phyloP scores from a whole-genome alignment of 2,329 filamentous ascomycete genomes.

The Epichloe festucae region DNA sequence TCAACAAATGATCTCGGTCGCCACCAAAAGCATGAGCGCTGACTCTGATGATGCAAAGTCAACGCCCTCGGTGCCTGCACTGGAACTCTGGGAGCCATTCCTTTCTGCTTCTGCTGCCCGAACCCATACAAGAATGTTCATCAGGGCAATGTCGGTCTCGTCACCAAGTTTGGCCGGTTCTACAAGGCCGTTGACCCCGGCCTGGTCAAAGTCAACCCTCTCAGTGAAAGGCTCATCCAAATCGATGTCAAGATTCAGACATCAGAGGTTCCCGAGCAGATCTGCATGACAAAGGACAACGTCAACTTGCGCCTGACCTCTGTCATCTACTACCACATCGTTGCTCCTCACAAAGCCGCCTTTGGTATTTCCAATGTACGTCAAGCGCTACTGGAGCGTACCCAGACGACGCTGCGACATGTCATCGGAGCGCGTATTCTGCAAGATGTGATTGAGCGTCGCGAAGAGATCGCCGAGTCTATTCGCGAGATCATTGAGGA shows the following conservation, averaged over 20 bases:
- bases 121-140: slow-evolving; percentile 90
- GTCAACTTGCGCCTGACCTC: slow-evolving; percentile 87
- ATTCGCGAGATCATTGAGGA: slow-evolving; percentile 98
- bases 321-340: slow-evolving; percentile 98
- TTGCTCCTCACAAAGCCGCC: slow-evolving; percentile 86
- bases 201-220: slow-evolving; percentile 92
- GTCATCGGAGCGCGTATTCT: slow-evolving; percentile 91
- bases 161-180: slow-evolving; percentile 92
- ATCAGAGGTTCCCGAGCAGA: slow-evolving; percentile 87
- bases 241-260: slow-evolving; percentile 99
- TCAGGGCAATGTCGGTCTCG: slow-evolving; percentile 88
- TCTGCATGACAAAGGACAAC: slow-evolving; percentile 99
- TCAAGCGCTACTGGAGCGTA: slow-evolving; percentile 93
- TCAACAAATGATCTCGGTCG: not conserved
- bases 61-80: slow-evolving; percentile 61
- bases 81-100: slow-evolving; percentile 72
- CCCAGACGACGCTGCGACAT: slow-evolving; percentile 92
- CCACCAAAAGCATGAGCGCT: not conserved
- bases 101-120: slow-evolving; percentile 82
- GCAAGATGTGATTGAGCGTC: slow-evolving; percentile 95
- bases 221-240: slow-evolving; percentile 78
- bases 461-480: slow-evolving; percentile 89
- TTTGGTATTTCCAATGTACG: slow-evolving; percentile 93
- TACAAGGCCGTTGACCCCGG: slow-evolving; percentile 93
- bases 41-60: slow-evolving; percentile 32